Conservation (phyloP, 495 filamentous ascomycete genomes). For the Aspergillus hancockii region DNA sequence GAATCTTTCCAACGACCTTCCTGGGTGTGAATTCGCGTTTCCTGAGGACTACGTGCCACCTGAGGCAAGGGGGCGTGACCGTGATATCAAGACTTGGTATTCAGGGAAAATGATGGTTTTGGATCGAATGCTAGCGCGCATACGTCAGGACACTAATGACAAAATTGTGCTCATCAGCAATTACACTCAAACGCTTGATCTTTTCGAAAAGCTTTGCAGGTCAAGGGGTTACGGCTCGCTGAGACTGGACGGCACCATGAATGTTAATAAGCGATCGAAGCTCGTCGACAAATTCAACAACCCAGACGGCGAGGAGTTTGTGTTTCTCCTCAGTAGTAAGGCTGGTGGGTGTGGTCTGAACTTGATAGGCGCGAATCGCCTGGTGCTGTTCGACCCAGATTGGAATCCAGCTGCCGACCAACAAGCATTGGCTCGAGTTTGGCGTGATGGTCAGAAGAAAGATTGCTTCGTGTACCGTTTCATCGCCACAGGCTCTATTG, state of each 20-base stretch:
- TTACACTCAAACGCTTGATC: slow-evolving; percentile 93
- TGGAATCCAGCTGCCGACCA: slow-evolving; percentile 99
- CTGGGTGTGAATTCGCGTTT: slow-evolving; percentile 78
- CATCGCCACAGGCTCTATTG: slow-evolving; percentile 96
- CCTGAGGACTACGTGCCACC: slow-evolving; percentile 89
- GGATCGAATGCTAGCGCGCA: slow-evolving; percentile 96
- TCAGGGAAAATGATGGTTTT: slow-evolving; percentile 98
- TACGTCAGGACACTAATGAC: slow-evolving; percentile 94
- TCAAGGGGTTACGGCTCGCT: slow-evolving; percentile 79
- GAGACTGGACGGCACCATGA: slow-evolving; percentile 95
- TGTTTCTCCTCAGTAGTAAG: slow-evolving; percentile 94
- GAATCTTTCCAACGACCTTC: slow-evolving; percentile 79
- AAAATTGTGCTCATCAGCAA: slow-evolving; percentile 99
- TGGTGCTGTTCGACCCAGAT: slow-evolving; percentile 97
- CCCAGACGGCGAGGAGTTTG: slow-evolving; percentile 84
- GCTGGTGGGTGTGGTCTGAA: slow-evolving; percentile 97
- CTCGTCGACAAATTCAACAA: slow-evolving; percentile 99
- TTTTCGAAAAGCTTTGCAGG: slow-evolving; percentile 92
- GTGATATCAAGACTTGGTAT: slow-evolving; percentile 94
- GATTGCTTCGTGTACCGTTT: slow-evolving; percentile 99
- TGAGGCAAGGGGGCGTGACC: slow-evolving; percentile 82
- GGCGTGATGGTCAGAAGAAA: slow-evolving; percentile 99
- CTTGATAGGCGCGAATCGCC: slow-evolving; percentile 92
- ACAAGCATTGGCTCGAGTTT: slow-evolving; percentile 94
- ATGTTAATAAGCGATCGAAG: slow-evolving; percentile 93